Base-by-base conservation (phyloP, 805 yeast genomes). In the Lachancea cidri region DNA sequence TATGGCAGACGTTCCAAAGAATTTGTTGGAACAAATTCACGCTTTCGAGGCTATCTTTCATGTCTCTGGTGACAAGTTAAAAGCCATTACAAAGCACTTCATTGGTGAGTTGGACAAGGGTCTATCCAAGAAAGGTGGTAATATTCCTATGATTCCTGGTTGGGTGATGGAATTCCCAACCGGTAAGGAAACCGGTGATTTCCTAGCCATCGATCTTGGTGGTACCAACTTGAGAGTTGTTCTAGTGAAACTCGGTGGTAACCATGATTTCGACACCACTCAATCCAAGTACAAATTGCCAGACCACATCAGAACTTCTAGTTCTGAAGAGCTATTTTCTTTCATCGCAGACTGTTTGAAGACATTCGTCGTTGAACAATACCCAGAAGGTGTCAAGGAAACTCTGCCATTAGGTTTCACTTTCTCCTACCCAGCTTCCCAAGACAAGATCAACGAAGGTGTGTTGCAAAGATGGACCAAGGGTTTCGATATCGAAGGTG, bases 151-250 rank as follows among this genome's bases (percentile, higher is more conserved):
- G 98, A 88, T 83, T 60, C 95, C 95, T 36, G 86, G 94, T 47
- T 91, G 97, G 97, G 97, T 91, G 42, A 71, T 88, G 74, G 94
- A 84, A 58, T 83, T 72, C 71, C 97, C 98, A 50, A 82, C 91
- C 38, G 98, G 98, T 50, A 69, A 79, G 52, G 98, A 91, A 66
- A 75, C 74, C 32, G 98, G 98, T 50, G 81, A 86, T 52, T 91
- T 75, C 66, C 69, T 91, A 61, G 97, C 98, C 39, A 83, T 93
- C 46, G 98, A 91, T 65, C 76, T 91, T 69, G 98, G 98, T 63
- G 98, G 98, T 48, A 91, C 98, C 48, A 91, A 91, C 70, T 74
- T 91, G 65, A 80, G 98, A 64, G 95, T 88, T 36, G 96, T 91
- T 44, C 76, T 83, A 60, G 91, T 91, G 57, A 80, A 79, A 48